Evolutionary conservation across 441 rosid species (phyloP), one percentile per base, ranked within the genome.

Genomic region (Erodium trifolium): DNA sequence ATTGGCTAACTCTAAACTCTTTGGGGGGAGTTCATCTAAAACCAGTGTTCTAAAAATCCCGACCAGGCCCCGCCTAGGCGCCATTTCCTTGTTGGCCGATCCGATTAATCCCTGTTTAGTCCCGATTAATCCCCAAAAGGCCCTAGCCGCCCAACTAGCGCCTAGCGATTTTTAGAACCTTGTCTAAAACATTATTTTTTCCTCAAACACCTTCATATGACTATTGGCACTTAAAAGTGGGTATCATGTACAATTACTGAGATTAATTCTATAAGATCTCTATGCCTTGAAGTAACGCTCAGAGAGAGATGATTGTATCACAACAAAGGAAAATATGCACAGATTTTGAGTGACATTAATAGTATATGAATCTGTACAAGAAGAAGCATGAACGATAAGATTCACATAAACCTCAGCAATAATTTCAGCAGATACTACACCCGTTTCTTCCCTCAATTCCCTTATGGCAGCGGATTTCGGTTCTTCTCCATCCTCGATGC

Each of bases 401-500:
- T 66, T 23, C 13, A 18, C 39, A 69, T 74, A 71, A 73, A 89
- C 98, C 97, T 88, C 97, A 2, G 87, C 83, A 69, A 93, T 73
- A 69, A 88, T 73, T 84, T 90, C 91, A 67, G 91, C 94, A 62
- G 98, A 91, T 69, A 77, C 82, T 12, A 93, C 77, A 14, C 95
- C 96, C n/a, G 97, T 93, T 77, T 93, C 99, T 84, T 89, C 91
- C 72, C 75, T 85, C 65, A 93, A 67, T 82, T 88, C 93, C 83
- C 93, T 89, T 67, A 85, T 80, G 55, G 96, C 97, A 67, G 97
- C 95, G 68, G 85, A 67, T 66, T 80, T 86, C 27, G 98, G 98
- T 57, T 93, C 96, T 75, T 93, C 98, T 0, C 83, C 90, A 72
- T 89, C 98, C 80, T 93, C 98, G 65, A 93, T 88, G 19, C 94